Evolutionary conservation across 2,329 filamentous ascomycete species (phyloP), one percentile per base, ranked within the genome.

Genomic region (Amylocarpus encephaloides): DNA sequence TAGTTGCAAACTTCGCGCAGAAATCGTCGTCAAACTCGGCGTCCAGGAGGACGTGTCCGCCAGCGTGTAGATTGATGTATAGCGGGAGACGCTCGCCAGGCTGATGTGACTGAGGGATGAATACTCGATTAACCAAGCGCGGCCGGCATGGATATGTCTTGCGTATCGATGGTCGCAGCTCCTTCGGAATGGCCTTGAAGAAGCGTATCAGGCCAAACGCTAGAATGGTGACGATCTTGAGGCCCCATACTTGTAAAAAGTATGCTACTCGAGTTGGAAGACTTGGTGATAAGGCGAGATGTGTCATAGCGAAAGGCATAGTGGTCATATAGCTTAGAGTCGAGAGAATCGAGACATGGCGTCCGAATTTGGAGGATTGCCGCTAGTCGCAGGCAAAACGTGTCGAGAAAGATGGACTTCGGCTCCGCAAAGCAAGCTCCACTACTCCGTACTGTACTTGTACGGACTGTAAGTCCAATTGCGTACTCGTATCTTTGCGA

Each of bases 61-160:
- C 75, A 49, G 75, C 75, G 55, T 79, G 76, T 55, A 77, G 68
- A 47, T 71, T 69, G 36, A 79, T 63, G 45, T 76, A 66, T 1
- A 71, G 65, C 0, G 74, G 73, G 3, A 43, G 32, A 12, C 3
- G n/a, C 22, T 33, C 32, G 16, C 18, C 19, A 18, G n/a, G 18
- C 15, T 43, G 22, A 16, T 38, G 35, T 51, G 53, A 1, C 59
- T 55, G 26, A 0, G 72, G 71, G 45, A 67, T 67, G 63, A 73
- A 75, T 53, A 74, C 63, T 10, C 63, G 59, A 19, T 59, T 56
- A 29, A 58, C 50, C 10, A 64, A 56, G 5, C 54, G 53, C 7
- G 55, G 53, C n/a, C 53, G 44, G 29, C 43, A 29, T 12, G 50
- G 35, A 36, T 55, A 55, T 9, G 12, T 13, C 13, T 44, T 45